Evolutionary conservation across 352 stramenopile species (phyloP).

Genomic region (Peronospora destructor): DNA sequence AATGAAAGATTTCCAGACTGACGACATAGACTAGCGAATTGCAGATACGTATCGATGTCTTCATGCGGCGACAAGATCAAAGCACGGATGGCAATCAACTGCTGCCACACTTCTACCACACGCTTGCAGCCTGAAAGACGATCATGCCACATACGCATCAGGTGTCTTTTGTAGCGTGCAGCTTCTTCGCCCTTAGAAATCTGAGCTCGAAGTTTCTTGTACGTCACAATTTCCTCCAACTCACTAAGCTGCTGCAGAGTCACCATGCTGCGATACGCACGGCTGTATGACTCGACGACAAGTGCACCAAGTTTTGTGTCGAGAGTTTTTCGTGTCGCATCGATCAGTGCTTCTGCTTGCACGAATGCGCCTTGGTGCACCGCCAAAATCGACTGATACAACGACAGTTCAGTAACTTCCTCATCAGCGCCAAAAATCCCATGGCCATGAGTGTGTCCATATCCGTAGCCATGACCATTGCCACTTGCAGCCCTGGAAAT

Average conservation of each 20-base stretch:
- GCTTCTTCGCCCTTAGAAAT: constrained; percentile 69
- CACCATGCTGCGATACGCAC: constrained; percentile 95
- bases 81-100: constrained; percentile 91
- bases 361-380: constrained; percentile 92
- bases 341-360: constrained; percentile 87
- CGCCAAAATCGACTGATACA: constrained; percentile 88
- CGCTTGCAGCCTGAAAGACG: constrained; percentile 83
- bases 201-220: constrained; percentile 80
- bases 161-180: constrained; percentile 66
- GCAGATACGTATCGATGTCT: constrained; percentile 87
- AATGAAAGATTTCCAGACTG: constrained; percentile 83
- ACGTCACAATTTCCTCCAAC: constrained; percentile 96
- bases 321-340: constrained; percentile 89
- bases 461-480: constrained; percentile 22
- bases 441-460: constrained; percentile 25
- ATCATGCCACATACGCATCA: constrained; percentile 84
- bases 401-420: constrained; percentile 40
- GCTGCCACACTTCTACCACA: constrained; percentile 90
- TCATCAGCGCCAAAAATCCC: constrained; percentile 30
- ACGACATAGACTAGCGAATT: constrained; percentile 89
- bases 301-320: constrained; percentile 93
- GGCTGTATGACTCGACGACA: constrained; percentile 94
- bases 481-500: constrained; percentile 22
- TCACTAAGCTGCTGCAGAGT: constrained; percentile 95
- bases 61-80: constrained; percentile 83